Base-by-base conservation (phyloP, 2,329 filamentous ascomycete species). In the Cladosporium phlei region DNA sequence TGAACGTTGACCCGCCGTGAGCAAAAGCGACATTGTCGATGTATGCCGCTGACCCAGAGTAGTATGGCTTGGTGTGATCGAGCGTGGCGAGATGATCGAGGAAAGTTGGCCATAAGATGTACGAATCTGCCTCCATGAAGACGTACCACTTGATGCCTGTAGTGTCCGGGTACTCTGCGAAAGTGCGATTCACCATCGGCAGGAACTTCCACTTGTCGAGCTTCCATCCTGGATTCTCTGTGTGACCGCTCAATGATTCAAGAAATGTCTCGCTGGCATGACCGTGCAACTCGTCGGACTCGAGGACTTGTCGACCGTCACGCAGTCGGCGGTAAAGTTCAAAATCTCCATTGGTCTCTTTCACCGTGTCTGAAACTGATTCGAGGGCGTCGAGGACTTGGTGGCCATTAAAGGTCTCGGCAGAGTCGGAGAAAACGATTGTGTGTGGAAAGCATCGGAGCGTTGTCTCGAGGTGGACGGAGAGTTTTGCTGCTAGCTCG, bases 121-220 rank as follows among this genome's bases (percentile, higher is more conserved):
- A 80, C 0, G 77, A 79, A 56, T 82, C 78, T 0, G 75, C 72
- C 52, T 80, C 78, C 35, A 79, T 71, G 57, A 82, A 81, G 46
- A 79, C 65, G 50, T 72, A 82, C 78, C 78, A 82, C 47, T 74
- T 75, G 34, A 72, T 71, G 20, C 76, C 61, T 2, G 73, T 75
- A 34, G 72, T 71, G 20, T 76, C 61, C 2, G 73, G 72, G 25
- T 62, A 56, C 40, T 65, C 57, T 5, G 63, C 55, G 50, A 65
- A 61, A 4, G 66, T 59, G 16, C 57, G 52, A 10, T 66, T 55
- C 48, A 69, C 55, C 34, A 66, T 59, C 16, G 64, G 63, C 27
- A 69, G 47, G n/a, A 64, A 59, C 53, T 68, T 69, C 60, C 65
- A 69, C 38, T 66, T 68, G 45, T 66, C 59, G 51, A 69, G 46